Evolutionary conservation across 441 rosid genomes (phyloP), one percentile per base, ranked within the genome.

Genomic region (Flueggea neowawraea): DNA sequence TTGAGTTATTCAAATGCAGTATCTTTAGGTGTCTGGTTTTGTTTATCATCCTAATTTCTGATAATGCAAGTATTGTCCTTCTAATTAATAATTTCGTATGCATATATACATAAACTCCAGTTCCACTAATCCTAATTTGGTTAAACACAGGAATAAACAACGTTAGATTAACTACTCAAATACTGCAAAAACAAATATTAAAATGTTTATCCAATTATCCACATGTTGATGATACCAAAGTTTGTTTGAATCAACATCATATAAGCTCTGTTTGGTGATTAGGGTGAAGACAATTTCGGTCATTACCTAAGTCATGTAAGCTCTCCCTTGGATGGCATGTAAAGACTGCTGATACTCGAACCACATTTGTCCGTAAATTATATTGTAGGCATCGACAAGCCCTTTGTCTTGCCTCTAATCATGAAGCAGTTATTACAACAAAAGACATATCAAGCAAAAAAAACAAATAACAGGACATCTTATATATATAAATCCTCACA

Each of bases 361-460:
- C 28, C 2, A 22, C 28, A 3, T 51, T 61, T 64, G 73, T 71
- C 71, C 33, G 62, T 22, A 33, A 57, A 49, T 71, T 64, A 7
- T 62, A 51, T 67, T 13, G 78, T 51, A 51, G 61, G 60, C 64
- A 77, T 67, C 81, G 81, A 64, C 63, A 8, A 41, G 2, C 5
- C 55, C 67, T 67, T 68, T 63, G 61, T 44, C 45, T 28, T 36
- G 12, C 15, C 12, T 43, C 10, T 48, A 54, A n/a, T 16, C 11
- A 55, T 7, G 33, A 54, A 57, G 55, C 52, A 45, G 39, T 49
- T 49, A 36, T 22, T 14, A 41, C 75, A 61, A 13, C 57, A 17
- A 44, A 14, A 62, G 44, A 63, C 62, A 57, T 59, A 47, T 44
- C 14, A 44, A 10, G 16, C n/a, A 16, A 11, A 12, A 44, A 54